Evolutionary conservation across 768 basidiomycete species (phyloP).

Genomic region (Vararia minispora): DNA sequence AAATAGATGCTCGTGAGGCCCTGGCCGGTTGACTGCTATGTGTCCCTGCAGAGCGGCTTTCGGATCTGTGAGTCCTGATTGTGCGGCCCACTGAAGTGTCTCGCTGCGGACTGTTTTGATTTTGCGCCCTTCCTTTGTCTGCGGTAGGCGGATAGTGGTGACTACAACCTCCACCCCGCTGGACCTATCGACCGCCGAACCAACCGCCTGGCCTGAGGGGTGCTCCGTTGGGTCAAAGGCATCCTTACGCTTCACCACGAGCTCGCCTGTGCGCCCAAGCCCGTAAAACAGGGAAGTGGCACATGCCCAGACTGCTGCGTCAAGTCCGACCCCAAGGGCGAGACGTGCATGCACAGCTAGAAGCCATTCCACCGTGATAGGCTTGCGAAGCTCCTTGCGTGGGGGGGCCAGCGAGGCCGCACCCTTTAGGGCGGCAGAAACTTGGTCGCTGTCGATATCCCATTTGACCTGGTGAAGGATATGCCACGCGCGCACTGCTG

Average conservation of each 20-base stretch:
- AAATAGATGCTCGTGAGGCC: conserved; percentile 18
- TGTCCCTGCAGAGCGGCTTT: conserved; percentile 18
- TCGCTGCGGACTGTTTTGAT: conserved; percentile 16
- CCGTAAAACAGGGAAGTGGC: conserved; percentile 19
- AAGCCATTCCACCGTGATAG: conserved; percentile 21
- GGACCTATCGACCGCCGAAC: background rate
- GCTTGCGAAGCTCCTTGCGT: conserved; percentile 21
- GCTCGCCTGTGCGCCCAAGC: background rate
- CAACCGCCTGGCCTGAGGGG: background rate
- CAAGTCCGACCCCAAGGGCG: conserved; percentile 18
- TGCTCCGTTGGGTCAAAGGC: too few species aligned
- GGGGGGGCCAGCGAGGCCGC: conserved; percentile 22
- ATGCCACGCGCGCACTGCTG: conserved; percentile 35
- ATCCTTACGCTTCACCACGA: background rate
- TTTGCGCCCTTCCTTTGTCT: conserved; percentile 11
- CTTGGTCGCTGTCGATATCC: conserved; percentile 16
- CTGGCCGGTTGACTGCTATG: conserved; percentile 20
- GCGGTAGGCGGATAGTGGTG: background rate
- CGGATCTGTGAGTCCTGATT: conserved; percentile 20
- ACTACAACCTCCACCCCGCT: background rate
- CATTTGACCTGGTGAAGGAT: conserved; percentile 27
- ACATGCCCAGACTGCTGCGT: conserved; percentile 27
- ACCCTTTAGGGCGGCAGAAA: conserved; percentile 21
- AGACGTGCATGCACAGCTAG: conserved; percentile 14
- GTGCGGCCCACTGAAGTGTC: conserved; percentile 23